Evolutionary conservation across 2,329 filamentous ascomycete genomes (phyloP), one percentile per base, ranked within the genome.

Genomic region (Paecilomyces variotii): DNA sequence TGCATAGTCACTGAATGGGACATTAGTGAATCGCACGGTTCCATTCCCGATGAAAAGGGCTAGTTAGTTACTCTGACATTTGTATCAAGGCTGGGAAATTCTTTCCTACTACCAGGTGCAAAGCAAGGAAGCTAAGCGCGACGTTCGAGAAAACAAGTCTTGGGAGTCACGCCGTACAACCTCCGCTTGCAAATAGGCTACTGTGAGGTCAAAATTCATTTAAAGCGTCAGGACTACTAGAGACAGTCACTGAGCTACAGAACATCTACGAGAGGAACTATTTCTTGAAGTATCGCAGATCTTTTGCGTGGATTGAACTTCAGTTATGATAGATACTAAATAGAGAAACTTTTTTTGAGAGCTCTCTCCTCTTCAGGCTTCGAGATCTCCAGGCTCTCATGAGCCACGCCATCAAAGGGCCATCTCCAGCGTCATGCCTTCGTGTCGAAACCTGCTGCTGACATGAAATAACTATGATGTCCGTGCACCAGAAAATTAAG

Each of bases 311-410:
- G 51, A 35, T 62, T 60, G 45, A 45, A 39, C 52, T 60, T 54
- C 51, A 59, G 49, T 26, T 56, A 53, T 28, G 54, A 52, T n/a
- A 54, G 19, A 57, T 52, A 53, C 56, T 39, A 28, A 60, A 53
- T 54, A 56, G 54, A 60, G 27, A 35, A 57, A 60, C 56, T 55
- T 57, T 57, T 57, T 57, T 51, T 59, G 35, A 67, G 65, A 67
- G 69, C 68, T 67, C 69, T 70, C 68, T 67, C 68, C 65, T 57
- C 62, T 19, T 19, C 62, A 68, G 62, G 67, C 64, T 55, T 63
- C 57, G 54, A 62, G 56, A 62, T 65, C 64, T 61, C 64, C 59
- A 52, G 54, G 53, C 59, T 60, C 56, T 50, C 53, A 56, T 62
- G 59, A 63, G 60, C 61, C 61, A 59, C 62, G 63, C 63, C 64